Evolutionary conservation across 345 rosid species (phyloP).

Genomic region (Syzygium grande): DNA sequence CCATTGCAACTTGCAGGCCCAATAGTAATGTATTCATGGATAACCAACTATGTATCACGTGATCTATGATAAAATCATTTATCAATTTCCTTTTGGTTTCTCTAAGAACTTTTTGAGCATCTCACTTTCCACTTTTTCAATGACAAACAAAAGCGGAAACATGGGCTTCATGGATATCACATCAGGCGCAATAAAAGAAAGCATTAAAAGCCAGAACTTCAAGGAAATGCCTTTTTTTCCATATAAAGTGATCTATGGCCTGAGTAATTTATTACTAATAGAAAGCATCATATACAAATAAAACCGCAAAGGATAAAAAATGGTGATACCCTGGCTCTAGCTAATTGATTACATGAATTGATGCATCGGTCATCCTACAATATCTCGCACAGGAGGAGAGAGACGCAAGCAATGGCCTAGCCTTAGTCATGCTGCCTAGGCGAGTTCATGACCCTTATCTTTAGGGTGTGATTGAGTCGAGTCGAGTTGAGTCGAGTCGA

Average conservation of each 20-base stretch:
- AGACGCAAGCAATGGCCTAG: neutral
- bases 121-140: neutral
- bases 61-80: neutral
- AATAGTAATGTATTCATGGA: neutral
- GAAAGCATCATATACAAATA: neutral
- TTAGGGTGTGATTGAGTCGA: fast-evolving
- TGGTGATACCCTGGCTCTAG: neutral
- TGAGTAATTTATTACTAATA: too few relatives aligned
- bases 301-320: too few relatives aligned
- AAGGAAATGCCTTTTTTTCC: neutral
- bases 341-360: neutral
- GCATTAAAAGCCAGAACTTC: neutral
- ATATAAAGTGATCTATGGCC: neutral
- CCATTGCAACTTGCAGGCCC: neutral
- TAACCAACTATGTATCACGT: neutral
- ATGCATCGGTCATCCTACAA: neutral
- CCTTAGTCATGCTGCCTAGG: neutral
- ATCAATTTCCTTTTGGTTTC: neutral
- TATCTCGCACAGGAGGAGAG: neutral
- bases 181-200: neutral
- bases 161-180: neutral
- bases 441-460: neutral
- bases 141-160: neutral
- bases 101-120: neutral
- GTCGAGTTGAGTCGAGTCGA: neutral